Evolutionary conservation across 2,329 filamentous ascomycete genomes (phyloP), one percentile per base, ranked within the genome.

Genomic region (Colletotrichum sp.): DNA sequence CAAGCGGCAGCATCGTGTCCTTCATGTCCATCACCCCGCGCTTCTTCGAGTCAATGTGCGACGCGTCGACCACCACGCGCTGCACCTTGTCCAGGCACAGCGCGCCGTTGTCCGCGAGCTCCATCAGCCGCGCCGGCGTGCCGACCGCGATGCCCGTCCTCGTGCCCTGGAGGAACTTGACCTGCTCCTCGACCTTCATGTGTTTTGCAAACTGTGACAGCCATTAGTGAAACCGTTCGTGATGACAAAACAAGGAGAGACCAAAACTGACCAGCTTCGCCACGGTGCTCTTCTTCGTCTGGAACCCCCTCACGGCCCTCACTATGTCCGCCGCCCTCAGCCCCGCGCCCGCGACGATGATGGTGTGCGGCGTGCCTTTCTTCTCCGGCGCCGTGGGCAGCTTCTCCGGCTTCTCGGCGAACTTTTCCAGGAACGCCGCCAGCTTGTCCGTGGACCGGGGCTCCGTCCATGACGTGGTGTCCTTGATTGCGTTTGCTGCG

Each of bases 1-100:
- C 91, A 64, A 99, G 89, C 8, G 95, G 95, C 81, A 96, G 89
- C 87, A 96, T 94, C 0, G 95, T 95, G 77, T 99, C 97, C 84
- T 95, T 95, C 95, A 99, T 98, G 82, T 99, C 97, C 84, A 98
- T 92, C 78, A 99, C 92, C 0, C 96, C 95, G 63, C 96, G 90
- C 88, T 98, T 98, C 90, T 99, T 99, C 85, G 95, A 92, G 85
- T 99, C 96, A 79, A 98, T 95, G 82, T 98, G 94, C 9, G 96
- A 98, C 16, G 95, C 95, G 85, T 99, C 97, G 36, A 99, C 90
- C 10, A 99, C 92, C 39, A 99, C 91, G 62, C 95, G 91, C 86
- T 95, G 92, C 70, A 99, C 84, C 75, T 94, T 90, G 39, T 92
- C 89, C 36, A 95, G 85, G 30, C 92, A 94, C 60, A 99, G 86